Evolutionary conservation across 352 stramenopile genomes (phyloP).

Genomic region (Phytophthora sp.): DNA sequence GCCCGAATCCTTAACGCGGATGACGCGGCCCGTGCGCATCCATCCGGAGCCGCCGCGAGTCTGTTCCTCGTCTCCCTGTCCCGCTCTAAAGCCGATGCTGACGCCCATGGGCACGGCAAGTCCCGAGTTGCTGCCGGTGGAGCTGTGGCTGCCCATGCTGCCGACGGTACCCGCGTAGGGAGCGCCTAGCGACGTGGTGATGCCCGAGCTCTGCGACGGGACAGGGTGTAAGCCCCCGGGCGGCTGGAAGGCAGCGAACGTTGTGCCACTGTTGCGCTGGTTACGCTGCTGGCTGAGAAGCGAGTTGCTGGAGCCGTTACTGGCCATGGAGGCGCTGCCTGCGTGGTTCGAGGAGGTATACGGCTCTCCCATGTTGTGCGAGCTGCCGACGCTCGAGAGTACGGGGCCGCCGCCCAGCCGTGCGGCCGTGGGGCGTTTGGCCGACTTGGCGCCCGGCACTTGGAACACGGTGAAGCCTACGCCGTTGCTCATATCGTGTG

Average conservation of each 20-base stretch:
- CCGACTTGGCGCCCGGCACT: conserved; percentile 53
- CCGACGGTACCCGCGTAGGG: conserved; percentile 37
- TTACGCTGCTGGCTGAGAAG: conserved; percentile 17
- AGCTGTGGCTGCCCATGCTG: conserved; percentile 37
- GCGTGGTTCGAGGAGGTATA: conserved; percentile 18
- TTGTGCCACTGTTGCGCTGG: conserved; percentile 44
- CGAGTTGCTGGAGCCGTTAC: conserved; percentile 21
- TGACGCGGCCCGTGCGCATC: conserved; percentile 74
- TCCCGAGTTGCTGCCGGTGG: conserved; percentile 26
- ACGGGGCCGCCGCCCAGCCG: conserved; percentile 32
- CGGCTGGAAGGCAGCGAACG: conserved; percentile 49
- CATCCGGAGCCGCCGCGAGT: conserved; percentile 53
- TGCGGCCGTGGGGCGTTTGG: conserved; percentile 29
- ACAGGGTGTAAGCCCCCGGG: conserved; percentile 28
- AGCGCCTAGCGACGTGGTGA: conserved; percentile 18
- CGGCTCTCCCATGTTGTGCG: conserved; percentile 28
- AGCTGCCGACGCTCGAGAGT: conserved; percentile 20
- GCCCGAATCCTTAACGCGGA: conserved; percentile 75
- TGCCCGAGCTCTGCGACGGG: conserved; percentile 20
- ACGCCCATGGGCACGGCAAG: conserved; percentile 38
- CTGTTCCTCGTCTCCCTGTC: conserved; percentile 43
- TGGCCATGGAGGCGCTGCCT: conserved; percentile 12
- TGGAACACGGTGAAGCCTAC: conserved; percentile 75
- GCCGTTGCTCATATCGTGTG: conserved; percentile 41
- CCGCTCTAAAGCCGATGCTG: conserved; percentile 28